phyloP scores from a whole-genome alignment of 176 grass and related monocot species.

The Oryza coarctata region DNA sequence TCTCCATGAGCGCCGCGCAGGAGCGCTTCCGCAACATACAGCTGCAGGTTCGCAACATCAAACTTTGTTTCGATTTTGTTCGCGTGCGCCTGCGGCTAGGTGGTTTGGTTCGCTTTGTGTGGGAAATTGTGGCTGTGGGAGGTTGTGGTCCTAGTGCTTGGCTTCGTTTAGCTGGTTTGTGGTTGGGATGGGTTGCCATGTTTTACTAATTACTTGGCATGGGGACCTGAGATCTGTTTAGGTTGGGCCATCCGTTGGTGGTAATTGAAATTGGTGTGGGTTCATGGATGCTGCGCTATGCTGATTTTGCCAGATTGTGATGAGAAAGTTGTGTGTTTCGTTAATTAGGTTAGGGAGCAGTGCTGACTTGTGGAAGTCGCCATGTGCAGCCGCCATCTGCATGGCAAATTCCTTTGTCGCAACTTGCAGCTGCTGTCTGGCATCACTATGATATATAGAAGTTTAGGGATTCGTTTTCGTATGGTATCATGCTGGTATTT shows the following conservation, averaged over 20 bases:
- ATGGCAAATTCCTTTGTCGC: not conserved
- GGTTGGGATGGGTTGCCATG: not conserved
- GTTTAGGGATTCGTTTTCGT: not conserved
- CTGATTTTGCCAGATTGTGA: not conserved
- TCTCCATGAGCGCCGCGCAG: constrained; percentile 77
- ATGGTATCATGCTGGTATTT: not conserved
- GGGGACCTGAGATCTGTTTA: constrained; percentile 18
- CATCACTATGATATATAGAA: not conserved
- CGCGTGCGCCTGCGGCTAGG: not conserved
- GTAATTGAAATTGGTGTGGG: not conserved
- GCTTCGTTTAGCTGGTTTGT: not conserved
- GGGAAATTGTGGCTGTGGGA: not conserved
- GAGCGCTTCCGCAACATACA: constrained; percentile 88
- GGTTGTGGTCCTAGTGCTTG: not conserved
- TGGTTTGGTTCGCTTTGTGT: not conserved
- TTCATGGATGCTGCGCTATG: not conserved
- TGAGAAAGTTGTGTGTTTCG: not conserved
- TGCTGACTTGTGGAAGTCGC: not conserved
- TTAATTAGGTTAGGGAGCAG: not conserved
- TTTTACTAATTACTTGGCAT: not conserved
- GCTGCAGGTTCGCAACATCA: constrained; percentile 50
- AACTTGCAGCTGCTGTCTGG: not conserved
- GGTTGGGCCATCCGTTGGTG: not conserved
- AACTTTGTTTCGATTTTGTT: not conserved
- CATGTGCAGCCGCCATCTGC: not conserved